Conservation (phyloP, 371 early-diverging fungal genomes). For the Rozella allomycis region DNA sequence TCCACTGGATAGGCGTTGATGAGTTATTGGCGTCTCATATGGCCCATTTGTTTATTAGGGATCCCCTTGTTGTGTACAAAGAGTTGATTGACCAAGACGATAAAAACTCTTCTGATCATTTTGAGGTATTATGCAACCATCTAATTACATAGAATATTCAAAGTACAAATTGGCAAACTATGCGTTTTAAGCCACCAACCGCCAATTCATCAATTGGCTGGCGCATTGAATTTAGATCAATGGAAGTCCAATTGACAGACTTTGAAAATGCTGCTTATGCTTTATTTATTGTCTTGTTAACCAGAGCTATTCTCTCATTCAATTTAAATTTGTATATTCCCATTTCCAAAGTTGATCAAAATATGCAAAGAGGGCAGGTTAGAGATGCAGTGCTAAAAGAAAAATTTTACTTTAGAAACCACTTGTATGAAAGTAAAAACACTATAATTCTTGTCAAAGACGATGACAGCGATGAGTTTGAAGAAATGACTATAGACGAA, state of each 20-base stretch:
- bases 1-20: constrained; percentile 41
- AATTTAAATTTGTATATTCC: constrained; percentile 90
- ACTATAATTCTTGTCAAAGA: constrained; percentile 3
- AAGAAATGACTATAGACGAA: constrained; percentile 65
- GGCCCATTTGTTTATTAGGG: constrained; percentile 91
- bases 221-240: constrained; percentile 95
- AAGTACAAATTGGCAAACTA: constrained; percentile 97
- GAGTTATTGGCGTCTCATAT: constrained; percentile 75
- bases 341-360: constrained; percentile 81
- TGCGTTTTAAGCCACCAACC: constrained; percentile 93
- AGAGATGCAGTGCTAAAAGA: constrained; percentile 57
- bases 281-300: constrained; percentile 75
- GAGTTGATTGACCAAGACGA: constrained; percentile 76
- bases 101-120: constrained; percentile 62
- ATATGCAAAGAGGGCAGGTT: constrained; percentile 72
- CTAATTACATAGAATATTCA: constrained; percentile 56
- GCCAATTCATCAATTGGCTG: constrained; percentile 66
- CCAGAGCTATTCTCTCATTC: constrained; percentile 70
- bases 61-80: constrained; percentile 85
- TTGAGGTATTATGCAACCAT: constrained; percentile 37
- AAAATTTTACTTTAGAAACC: constrained; percentile 73
- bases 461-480: constrained; percentile 33
- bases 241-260: constrained; percentile 94
- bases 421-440: constrained; percentile 31
- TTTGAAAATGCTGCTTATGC: constrained; percentile 95